phyloP scores from a whole-genome alignment of 164 flowering plant genomes.

The Nymphaea thermarum region DNA sequence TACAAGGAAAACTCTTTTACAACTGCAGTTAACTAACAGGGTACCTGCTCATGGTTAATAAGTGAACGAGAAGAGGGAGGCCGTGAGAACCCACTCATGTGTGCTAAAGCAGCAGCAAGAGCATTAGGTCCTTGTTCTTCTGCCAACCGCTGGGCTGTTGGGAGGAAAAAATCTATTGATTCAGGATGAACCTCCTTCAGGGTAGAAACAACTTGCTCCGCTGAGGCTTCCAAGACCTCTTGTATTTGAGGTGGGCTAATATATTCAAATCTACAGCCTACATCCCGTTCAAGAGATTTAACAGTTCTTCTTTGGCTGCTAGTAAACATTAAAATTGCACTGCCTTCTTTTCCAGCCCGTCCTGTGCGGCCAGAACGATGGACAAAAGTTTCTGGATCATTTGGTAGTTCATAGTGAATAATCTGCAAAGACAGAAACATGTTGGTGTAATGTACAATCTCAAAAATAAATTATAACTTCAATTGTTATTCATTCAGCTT shows the following conservation, averaged over 20 bases:
- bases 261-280: constrained; percentile 82
- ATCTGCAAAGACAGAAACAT: constrained; percentile 30
- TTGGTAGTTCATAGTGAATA: constrained; percentile 95
- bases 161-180: constrained; percentile 66
- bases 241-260: constrained; percentile 66
- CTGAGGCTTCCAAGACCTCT: constrained; percentile 76
- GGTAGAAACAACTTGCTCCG: constrained; percentile 86
- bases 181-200: constrained; percentile 87
- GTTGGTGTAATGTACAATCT: neutral
- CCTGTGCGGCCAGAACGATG: constrained; percentile 99
- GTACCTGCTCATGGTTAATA: constrained; percentile 83
- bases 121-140: constrained; percentile 71
- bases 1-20: too few species aligned
- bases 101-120: constrained; percentile 96
- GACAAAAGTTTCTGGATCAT: constrained; percentile 97
- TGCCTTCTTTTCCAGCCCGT: constrained; percentile 95
- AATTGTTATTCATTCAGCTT: neutral
- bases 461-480: neutral
- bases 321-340: constrained; percentile 75
- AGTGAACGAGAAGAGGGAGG: constrained; percentile 95
- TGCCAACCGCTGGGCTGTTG: constrained; percentile 62
- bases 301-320: constrained; percentile 78
- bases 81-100: constrained; percentile 87
- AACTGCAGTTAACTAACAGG: neutral
- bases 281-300: constrained; percentile 81